phyloP scores from a whole-genome alignment of 1,139 yeast genomes.

The Blastobotrys indianensis region DNA sequence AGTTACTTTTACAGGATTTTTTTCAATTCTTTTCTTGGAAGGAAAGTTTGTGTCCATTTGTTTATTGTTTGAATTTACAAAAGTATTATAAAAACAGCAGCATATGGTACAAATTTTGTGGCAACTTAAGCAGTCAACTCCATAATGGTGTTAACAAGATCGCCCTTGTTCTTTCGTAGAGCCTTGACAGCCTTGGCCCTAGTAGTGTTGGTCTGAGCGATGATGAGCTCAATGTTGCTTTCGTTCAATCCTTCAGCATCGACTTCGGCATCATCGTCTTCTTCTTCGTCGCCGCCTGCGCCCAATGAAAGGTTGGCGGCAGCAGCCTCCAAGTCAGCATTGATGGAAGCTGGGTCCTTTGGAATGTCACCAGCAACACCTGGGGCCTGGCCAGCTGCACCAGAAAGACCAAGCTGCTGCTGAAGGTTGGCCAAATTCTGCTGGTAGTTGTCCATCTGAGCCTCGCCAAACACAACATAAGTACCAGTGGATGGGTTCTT shows the following conservation, averaged over 20 bases:
- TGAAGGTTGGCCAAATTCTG: constrained; percentile 32
- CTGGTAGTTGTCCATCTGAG: constrained; percentile 75
- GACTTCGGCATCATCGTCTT: constrained; percentile 49
- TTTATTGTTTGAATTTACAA: not conserved
- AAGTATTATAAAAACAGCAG: not conserved
- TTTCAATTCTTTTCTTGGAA: not conserved
- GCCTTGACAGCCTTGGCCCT: constrained; percentile 90
- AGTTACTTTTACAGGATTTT: not conserved
- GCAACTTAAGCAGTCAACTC: constrained; percentile 44
- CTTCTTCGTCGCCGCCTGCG: constrained; percentile 27
- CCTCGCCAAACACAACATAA: constrained; percentile 96
- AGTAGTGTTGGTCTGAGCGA: constrained; percentile 85
- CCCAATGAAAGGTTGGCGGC: constrained; percentile 29
- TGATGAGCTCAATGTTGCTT: constrained; percentile 73
- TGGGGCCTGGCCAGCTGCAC: constrained; percentile 23
- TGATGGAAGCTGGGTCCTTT: constrained; percentile 70
- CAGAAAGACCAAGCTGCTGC: constrained; percentile 12
- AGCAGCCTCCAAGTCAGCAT: constrained; percentile 86
- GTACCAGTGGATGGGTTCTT: constrained; percentile 85
- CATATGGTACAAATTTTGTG: not conserved
- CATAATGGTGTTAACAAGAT: constrained; percentile 94
- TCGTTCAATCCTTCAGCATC: constrained; percentile 74
- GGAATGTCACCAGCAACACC: constrained; percentile 29
- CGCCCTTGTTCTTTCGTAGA: constrained; percentile 82
- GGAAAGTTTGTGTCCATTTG: not conserved